phyloP scores from a whole-genome alignment of 805 yeast genomes.

The Ogataea naganishii region DNA sequence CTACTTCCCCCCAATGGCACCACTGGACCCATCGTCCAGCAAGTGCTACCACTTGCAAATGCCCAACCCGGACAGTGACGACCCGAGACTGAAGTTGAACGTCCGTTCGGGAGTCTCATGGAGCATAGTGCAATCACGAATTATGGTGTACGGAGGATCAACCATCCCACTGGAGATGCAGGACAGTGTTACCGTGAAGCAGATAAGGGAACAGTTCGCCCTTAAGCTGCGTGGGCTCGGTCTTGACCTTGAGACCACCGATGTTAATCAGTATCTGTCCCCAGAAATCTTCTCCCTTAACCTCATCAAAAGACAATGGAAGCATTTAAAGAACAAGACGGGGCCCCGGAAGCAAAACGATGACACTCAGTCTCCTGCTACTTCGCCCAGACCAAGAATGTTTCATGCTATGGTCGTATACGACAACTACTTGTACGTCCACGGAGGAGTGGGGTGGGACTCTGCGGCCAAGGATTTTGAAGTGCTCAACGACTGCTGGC shows the following conservation, averaged over 20 bases:
- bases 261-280: slow-evolving; percentile 36
- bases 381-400: slow-evolving; percentile 38
- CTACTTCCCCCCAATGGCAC: slow-evolving; percentile 51
- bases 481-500: slow-evolving; percentile 64
- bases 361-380: slow-evolving; percentile 6
- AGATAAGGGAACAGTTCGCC: slow-evolving; percentile 30
- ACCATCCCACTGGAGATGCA: slow-evolving; percentile 45
- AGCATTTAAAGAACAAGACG: slow-evolving; percentile 16
- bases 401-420: slow-evolving; percentile 50
- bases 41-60: slow-evolving; percentile 46
- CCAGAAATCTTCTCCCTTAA: slow-evolving; percentile 56
- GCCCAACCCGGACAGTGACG: slow-evolving; percentile 42
- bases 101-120: slow-evolving; percentile 65
- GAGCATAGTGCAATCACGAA: slow-evolving; percentile 45
- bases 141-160: slow-evolving; percentile 63
- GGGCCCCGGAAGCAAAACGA: too few relatives aligned
- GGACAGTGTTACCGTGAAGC: slow-evolving; percentile 26
- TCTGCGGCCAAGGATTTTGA: slow-evolving; percentile 26
- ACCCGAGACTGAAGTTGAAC: slow-evolving; percentile 45
- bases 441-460: slow-evolving; percentile 53
- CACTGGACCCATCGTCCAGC: slow-evolving; percentile 57
- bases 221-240: slow-evolving; percentile 19
- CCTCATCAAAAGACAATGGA: slow-evolving; percentile 53
- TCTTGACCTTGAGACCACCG: slow-evolving; percentile 3
- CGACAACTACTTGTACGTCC: slow-evolving; percentile 43